Evolutionary conservation across 2,329 filamentous ascomycete species (phyloP), one percentile per base, ranked within the genome.

Genomic region (Fusarium sp.): DNA sequence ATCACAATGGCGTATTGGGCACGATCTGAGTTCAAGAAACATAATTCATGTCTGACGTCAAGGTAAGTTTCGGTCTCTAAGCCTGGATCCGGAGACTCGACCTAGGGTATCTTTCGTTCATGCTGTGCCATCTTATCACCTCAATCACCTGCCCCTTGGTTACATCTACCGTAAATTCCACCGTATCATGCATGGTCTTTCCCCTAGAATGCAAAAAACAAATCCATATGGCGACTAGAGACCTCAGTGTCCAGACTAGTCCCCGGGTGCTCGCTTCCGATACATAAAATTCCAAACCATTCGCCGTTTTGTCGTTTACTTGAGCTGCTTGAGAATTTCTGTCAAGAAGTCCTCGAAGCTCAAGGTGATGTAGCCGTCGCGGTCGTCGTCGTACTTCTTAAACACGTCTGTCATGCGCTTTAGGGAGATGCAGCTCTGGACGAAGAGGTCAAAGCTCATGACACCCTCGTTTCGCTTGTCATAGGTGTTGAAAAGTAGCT

Each of bases 351-450:
- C 91, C 82, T 94, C 92, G 75, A 95, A 95, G 78, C 91, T 93
- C 55, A 95, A 81, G 6, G 91, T 95, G 73, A 95, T 93, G 79
- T 95, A 98, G 3, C 96, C 96, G 81, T 98, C 96, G 42, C 96
- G 89, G 80, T 99, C 96, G 75, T 97, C 93, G 74, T 99, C 96
- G 79, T 98, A 99, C 81, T 95, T 95, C 86, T 99, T 99, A 80
- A 99, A 99, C 28, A 97, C 94, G 80, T 99, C 96, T 63, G 96
- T 99, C 95, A 99, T 98, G 74, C 96, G 88, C 87, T 98, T 98
- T 75, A 99, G 85, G 74, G 90, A 94, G 78, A 99, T 98, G 80
- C 96, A 98, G 53, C 94, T 94, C 85, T 99, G 96, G 65, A 99
- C 96, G 76, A 99, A 99, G 52, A 99, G 82, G 82, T 99, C 96